Conservation (phyloP, 768 basidiomycete genomes). For the Hypholoma fasciculare region DNA sequence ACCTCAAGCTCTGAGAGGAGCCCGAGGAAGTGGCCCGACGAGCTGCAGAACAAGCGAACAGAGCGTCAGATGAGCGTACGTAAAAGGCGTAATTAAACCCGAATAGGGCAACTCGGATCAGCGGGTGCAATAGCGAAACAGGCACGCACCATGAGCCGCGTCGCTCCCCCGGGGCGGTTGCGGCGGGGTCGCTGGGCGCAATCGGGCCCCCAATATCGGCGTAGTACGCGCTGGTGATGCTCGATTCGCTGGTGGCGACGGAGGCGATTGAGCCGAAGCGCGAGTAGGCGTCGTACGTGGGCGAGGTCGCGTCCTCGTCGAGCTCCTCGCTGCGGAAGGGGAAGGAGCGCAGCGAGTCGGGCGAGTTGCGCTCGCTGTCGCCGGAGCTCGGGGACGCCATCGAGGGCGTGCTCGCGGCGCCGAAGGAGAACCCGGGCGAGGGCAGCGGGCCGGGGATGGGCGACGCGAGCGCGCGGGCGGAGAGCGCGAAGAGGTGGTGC, state of each 20-base stretch:
- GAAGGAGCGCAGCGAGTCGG: constrained; percentile 49
- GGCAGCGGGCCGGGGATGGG: constrained; percentile 61
- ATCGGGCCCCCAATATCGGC: constrained; percentile 17
- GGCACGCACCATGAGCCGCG: constrained; percentile 43
- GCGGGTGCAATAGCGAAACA: constrained; percentile 12
- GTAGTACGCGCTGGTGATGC: constrained; percentile 41
- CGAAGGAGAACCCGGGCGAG: constrained; percentile 63
- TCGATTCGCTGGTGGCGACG: constrained; percentile 60
- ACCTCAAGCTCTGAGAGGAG: constrained; percentile 46
- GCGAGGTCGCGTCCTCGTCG: constrained; percentile 54
- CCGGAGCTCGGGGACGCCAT: constrained; percentile 49
- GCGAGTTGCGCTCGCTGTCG: constrained; percentile 55
- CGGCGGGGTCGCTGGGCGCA: constrained; percentile 24
- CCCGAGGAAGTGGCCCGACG: constrained; percentile 39
- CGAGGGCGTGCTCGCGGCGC: constrained; percentile 53
- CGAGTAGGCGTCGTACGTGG: constrained; percentile 49
- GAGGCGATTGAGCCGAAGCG: constrained; percentile 65
- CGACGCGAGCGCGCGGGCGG: constrained; percentile 43
- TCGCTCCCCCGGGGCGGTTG: constrained; percentile 25
- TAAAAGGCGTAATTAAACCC: constrained; percentile 5
- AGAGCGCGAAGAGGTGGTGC: constrained; percentile 44
- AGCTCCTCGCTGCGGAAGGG: constrained; percentile 47
- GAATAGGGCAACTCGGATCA: constrained; percentile 10
- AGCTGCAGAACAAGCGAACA: constrained; percentile 17
- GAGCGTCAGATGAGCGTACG: constrained; percentile 2